A percentile compares a stretch with the other conserved stretches of the same genome.
phyloP scores from a whole-genome alignment of 495 filamentous ascomycete genomes.

The Clavariopsis aquatica region DNA sequence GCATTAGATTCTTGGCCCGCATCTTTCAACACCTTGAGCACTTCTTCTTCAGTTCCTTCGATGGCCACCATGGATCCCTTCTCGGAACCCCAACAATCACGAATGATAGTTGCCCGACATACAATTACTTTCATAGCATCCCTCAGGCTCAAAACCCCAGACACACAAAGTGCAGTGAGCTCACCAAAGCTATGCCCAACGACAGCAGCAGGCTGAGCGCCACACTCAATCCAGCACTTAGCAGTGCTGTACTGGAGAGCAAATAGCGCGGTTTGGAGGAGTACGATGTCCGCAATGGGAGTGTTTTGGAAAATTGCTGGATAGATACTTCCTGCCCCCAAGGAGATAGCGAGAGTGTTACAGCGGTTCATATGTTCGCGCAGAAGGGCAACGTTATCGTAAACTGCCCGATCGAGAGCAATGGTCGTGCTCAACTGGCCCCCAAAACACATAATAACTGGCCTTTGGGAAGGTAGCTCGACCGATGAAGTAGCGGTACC shows the following conservation, averaged over 20 bases:
- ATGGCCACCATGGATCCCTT: conserved; percentile 17
- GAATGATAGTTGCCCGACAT: conserved; percentile 22
- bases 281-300: conserved; percentile 12
- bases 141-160: conserved; percentile 19
- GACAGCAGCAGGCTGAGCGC: conserved; percentile 43
- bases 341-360: not conserved
- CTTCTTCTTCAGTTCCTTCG: not conserved
- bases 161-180: conserved; percentile 28
- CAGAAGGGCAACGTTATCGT: conserved; percentile 47
- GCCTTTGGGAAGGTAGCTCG: not conserved
- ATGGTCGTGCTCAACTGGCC: conserved; percentile 4
- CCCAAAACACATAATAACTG: conserved; percentile 6
- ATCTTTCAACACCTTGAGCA: not conserved
- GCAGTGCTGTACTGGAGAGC: conserved; percentile 54
- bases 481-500: not conserved
- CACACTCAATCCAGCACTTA: conserved; percentile 52
- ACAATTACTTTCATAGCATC: conserved; percentile 28
- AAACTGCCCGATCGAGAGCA: not conserved
- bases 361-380: conserved; percentile 44
- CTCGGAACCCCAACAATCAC: conserved; percentile 20
- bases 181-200: conserved; percentile 53
- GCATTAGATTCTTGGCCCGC: not conserved
- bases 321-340: conserved; percentile 5
- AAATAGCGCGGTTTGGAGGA: conserved; percentile 43
- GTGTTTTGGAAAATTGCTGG: conserved; percentile 9